Conservation (phyloP, 306 rosid genomes). For the Ammopiptanthus mongolicus region DNA sequence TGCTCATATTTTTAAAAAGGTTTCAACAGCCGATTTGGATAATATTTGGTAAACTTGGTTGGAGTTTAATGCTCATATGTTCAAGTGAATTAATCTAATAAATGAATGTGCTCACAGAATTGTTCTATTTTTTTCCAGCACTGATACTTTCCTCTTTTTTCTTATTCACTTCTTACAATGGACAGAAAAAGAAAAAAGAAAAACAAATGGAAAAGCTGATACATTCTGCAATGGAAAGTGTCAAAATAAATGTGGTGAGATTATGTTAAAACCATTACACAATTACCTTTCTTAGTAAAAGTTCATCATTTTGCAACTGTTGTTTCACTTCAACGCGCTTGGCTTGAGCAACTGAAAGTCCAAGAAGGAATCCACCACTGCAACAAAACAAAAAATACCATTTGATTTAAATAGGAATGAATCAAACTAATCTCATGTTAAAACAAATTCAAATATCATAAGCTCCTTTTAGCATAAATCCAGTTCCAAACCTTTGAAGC, state of each 20-base stretch:
- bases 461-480: constrained; percentile 15
- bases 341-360: constrained; percentile 78
- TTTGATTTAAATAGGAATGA: constrained; percentile 15
- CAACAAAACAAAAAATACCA: constrained; percentile 29
- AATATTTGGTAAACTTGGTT: neutral
- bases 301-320: constrained; percentile 48
- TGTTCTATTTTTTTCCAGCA: too few relatives aligned
- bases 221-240: too few relatives aligned
- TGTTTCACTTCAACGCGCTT: constrained; percentile 73
- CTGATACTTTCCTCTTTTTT: too few relatives aligned
- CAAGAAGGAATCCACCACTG: constrained; percentile 69
- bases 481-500: constrained; percentile 63
- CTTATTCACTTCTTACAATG: too few relatives aligned
- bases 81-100: too few relatives aligned
- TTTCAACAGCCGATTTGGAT: neutral
- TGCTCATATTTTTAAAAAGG: neutral
- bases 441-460: constrained; percentile 23
- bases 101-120: too few relatives aligned
- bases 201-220: too few relatives aligned
- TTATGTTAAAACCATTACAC: constrained; percentile 12
- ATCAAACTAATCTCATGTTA: neutral
- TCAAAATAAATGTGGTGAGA: too few relatives aligned
- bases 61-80: too few relatives aligned
- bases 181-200: too few relatives aligned
- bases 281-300: constrained; percentile 65